Conservation (phyloP, 495 filamentous ascomycete genomes). For the Astrocystis sublimbata region DNA sequence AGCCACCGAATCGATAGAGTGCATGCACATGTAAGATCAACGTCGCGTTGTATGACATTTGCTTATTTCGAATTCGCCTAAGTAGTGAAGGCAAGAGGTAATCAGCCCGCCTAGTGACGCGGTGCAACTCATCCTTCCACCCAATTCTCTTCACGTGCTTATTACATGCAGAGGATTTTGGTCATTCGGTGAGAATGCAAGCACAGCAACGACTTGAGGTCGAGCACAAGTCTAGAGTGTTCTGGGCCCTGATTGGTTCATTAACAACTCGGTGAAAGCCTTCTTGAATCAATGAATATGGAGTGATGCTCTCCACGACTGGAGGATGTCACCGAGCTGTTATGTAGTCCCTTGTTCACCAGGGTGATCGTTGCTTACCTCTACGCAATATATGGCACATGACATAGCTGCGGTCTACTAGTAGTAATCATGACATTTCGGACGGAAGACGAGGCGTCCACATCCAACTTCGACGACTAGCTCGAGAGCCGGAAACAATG, state of each 20-base stretch:
- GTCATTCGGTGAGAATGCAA: background rate
- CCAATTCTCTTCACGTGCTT: background rate
- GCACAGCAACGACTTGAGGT: background rate
- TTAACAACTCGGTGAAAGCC: background rate
- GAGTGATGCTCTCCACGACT: background rate
- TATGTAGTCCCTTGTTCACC: background rate
- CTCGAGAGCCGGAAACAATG: background rate
- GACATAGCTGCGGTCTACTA: background rate
- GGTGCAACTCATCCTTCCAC: conserved; percentile 2
- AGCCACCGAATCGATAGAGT: background rate
- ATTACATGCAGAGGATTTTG: background rate
- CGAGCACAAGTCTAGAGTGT: background rate
- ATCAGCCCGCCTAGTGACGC: background rate
- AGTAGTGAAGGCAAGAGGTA: background rate
- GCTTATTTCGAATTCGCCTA: background rate
- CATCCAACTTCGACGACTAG: background rate
- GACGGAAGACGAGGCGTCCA: background rate
- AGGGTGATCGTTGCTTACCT: conserved; percentile 2
- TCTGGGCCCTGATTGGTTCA: background rate
- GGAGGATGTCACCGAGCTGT: background rate
- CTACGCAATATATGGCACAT: conserved; percentile 1
- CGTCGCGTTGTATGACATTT: background rate
- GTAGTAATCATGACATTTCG: background rate
- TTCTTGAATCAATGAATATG: conserved; percentile 1
- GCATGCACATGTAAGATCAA: background rate